Evolutionary conservation across 768 basidiomycete species (phyloP).

Genomic region (Royoungia palumana): DNA sequence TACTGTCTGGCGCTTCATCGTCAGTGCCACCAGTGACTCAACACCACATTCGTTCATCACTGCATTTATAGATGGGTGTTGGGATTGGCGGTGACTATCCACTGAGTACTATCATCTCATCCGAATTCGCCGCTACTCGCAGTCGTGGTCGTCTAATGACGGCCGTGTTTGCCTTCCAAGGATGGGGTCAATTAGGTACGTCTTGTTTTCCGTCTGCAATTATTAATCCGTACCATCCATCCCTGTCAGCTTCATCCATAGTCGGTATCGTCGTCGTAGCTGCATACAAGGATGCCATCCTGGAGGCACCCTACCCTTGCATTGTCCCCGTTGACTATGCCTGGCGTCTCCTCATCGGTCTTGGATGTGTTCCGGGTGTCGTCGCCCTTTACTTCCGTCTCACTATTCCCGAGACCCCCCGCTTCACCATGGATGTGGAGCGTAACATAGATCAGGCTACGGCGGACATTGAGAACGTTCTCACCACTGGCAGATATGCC

Average conservation of each 20-base stretch:
- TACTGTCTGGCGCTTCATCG: slow-evolving; percentile 76
- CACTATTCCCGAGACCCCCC: slow-evolving; percentile 88
- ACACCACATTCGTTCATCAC: no score
- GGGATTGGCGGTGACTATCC: slow-evolving; percentile 92
- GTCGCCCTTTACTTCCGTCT: slow-evolving; percentile 86
- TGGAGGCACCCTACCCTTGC: no score
- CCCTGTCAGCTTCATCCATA: slow-evolving; percentile 53
- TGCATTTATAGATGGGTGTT: slow-evolving; percentile 68
- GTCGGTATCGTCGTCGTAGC: slow-evolving; percentile 57
- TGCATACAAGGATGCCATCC: slow-evolving; percentile 58
- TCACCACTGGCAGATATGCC: slow-evolving; percentile 42
- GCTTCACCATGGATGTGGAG: slow-evolving; percentile 39
- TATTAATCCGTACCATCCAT: neutral
- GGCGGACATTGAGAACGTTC: slow-evolving; percentile 61
- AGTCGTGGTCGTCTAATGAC: slow-evolving; percentile 84
- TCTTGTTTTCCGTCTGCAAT: slow-evolving; percentile 10
- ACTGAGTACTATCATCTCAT: slow-evolving; percentile 74
- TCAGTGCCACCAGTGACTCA: no score
- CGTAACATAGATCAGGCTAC: slow-evolving; percentile 67
- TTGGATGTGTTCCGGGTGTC: slow-evolving; percentile 74
- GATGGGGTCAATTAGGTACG: slow-evolving; percentile 80
- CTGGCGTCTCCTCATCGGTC: slow-evolving; percentile 84
- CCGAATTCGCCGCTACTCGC: slow-evolving; percentile 76
- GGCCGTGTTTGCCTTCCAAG: slow-evolving; percentile 77
- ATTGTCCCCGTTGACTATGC: slow-evolving; percentile 76